Base-by-base conservation (phyloP, 208 protist species). In the Tetramitus jugosus region DNA sequence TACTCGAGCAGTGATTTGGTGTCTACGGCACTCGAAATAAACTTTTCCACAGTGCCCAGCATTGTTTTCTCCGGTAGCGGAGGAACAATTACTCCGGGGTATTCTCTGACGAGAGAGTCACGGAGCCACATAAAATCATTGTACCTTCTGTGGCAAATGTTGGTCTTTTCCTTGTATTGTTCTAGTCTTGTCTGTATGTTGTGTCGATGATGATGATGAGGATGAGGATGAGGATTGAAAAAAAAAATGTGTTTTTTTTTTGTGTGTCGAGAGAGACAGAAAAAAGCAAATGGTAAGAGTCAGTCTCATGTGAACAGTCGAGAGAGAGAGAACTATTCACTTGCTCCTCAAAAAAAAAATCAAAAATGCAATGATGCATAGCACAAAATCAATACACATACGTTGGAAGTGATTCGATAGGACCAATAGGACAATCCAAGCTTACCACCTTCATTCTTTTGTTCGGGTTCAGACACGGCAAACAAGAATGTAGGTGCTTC, bases 121-220 rank as follows among this genome's bases (percentile, higher is more conserved):
- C 89, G 87, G 31, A 95, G 84, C 77, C 84, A 81, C 75, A 91
- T 87, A 74, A 95, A 95, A 83, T 95, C 92, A 60, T 82, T 90
- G 82, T 94, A 95, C 39, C 92, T 87, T 33, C 92, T 87, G 67
- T 82, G 83, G 42, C 71, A 72, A 46, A 64, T 31, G 31, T 79
- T 72, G 40, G 78, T 74, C 31, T 37, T 13, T n/a, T 76, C 8
- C 37, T 80, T 79, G n/a, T 79, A 80, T 39, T 79, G 31, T 3
- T 45, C 37, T 23, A 60, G 33, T 29, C 42, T 71, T 67, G 76
- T 86, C 6, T 71, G 20, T 4, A 49, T 8, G 49, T 10, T 56
- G 49, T 26, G 49, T 56, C 49, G n/a, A 26, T 20, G 20, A 56
- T 56, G 10, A 26, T 56, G 20, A 56, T 56, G 49, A 56, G 49